These are phyloP conservation scores for Striga asiatica DNA, from an alignment of 257 asterid species.

Conservation along the genomic window DNA sequence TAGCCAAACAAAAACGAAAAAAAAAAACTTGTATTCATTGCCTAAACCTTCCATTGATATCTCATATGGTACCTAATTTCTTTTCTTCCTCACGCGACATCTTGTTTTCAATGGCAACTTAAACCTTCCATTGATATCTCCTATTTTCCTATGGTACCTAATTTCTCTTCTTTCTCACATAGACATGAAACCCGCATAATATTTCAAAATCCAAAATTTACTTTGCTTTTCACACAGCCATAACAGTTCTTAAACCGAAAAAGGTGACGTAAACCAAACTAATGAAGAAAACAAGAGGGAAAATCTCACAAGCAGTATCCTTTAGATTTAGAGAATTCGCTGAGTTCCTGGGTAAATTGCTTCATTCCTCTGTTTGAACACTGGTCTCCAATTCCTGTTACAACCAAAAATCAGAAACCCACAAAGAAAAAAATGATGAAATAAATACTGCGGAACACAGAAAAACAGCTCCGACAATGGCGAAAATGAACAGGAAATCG, in stretches of 20 bases:
- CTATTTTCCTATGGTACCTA: background rate
- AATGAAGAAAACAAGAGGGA: background rate
- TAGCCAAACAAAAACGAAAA: too few species aligned
- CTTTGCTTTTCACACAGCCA: background rate
- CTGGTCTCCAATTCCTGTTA: conserved; percentile 85
- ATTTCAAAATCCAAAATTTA: background rate
- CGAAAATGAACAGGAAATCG: too few species aligned
- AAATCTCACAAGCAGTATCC: conserved; percentile 68
- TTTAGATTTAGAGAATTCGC: conserved; percentile 43
- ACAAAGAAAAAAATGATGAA: background rate
- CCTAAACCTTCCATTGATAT: background rate
- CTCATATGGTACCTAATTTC: background rate
- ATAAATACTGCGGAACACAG: background rate
- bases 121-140: background rate
- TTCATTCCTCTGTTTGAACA: conserved; percentile 65
- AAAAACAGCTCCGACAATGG: background rate
- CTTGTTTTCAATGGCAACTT: background rate
- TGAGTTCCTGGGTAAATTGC: conserved; percentile 64
- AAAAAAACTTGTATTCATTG: background rate
- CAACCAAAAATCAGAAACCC: conserved; percentile 4
- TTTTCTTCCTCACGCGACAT: background rate
- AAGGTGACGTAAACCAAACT: background rate
- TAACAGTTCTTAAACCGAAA: background rate
- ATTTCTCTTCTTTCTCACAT: background rate
- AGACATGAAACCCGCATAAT: too few species aligned